Base-by-base conservation (phyloP, 2,329 filamentous ascomycete genomes). In the Mycosphaerella sp. region DNA sequence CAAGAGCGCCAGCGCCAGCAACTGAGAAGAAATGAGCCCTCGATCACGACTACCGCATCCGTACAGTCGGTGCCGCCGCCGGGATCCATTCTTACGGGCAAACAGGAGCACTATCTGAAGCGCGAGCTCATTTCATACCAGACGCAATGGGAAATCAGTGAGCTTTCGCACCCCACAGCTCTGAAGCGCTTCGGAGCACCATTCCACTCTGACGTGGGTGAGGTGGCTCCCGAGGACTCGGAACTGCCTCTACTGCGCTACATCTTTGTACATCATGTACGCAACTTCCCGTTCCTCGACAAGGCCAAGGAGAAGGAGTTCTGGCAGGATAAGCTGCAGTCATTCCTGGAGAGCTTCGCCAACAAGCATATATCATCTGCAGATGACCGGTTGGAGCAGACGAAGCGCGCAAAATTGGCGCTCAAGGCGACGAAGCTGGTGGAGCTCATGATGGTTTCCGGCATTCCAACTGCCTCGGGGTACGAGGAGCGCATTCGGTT, bases 361-460 rank as follows among this genome's bases (percentile, higher is more conserved):
- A 93, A 86, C 67, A 98, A 97, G 69, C 87, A 91, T 68, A 96
- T 98, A 39, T 97, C 91, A 2, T 95, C 90, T 5, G 96, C 91
- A 4, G 93, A 97, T 71, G 93, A 98, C 68, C 82, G 93, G 3
- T 74, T 97, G 27, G 93, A 98, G 71, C 89, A 96, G 71, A 97
- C 93, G 8, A 98, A 98, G 75, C 81, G 93, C 52, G 80, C 84
- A 59, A 98, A 98, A 70, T 74, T 98, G 58, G 91, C 93, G 3
- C 77, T 85, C 62, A 98, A 98, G 78, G 89, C 87, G 42, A 85
- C 93, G 69, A 98, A 98, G 74, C 75, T 98, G 52, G 88, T 98
- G 9, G 93, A 98, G 75, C 77, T 98, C 55, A 98, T 98, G 93
- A 96, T 98, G 89, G 93, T 98, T 7, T 97, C 91, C 6, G 93